Evolutionary conservation across 1,284 basidiomycete species (phyloP).

Genomic region (Filobasidium uniguttulatum): DNA sequence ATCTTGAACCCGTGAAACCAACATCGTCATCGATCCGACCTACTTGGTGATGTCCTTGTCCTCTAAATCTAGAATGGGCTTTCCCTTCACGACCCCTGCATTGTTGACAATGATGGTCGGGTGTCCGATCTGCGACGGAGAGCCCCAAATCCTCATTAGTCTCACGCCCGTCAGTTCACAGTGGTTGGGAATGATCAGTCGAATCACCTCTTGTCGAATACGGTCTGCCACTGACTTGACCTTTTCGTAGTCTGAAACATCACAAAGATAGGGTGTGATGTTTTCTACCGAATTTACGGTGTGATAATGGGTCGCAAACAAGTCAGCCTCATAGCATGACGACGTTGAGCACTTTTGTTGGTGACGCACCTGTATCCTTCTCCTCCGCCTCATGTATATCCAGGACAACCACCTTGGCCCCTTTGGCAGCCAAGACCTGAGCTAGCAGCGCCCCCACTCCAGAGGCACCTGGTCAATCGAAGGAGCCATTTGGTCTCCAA

Average conservation of each 20-base stretch:
- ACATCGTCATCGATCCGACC: conserved; percentile 22
- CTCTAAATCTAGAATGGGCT: conserved; percentile 61
- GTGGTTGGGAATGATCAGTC: not conserved
- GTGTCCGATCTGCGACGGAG: conserved; percentile 56
- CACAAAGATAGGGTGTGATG: conserved; percentile 59
- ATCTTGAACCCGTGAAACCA: not conserved
- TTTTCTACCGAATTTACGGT: conserved; percentile 46
- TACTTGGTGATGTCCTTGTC: conserved; percentile 68
- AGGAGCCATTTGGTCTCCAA: not conserved
- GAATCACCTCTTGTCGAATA: conserved; percentile 56
- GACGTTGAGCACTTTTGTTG: not conserved
- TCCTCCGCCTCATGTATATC: conserved; percentile 51
- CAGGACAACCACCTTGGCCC: conserved; percentile 69
- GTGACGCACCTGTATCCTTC: conserved; percentile 4
- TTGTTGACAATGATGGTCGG: conserved; percentile 90
- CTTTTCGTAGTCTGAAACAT: conserved; percentile 72
- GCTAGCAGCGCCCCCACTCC: conserved; percentile 78
- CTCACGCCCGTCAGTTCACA: no score
- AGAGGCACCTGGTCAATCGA: conserved; percentile 50
- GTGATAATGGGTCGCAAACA: no score
- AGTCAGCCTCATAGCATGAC: conserved; percentile 30
- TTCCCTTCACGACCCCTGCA: conserved; percentile 87
- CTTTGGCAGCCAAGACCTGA: conserved; percentile 63
- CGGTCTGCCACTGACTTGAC: conserved; percentile 56
- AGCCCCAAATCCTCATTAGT: conserved; percentile 3